Conservation (phyloP, 2,329 filamentous ascomycete genomes). For the Penicillium sp. region DNA sequence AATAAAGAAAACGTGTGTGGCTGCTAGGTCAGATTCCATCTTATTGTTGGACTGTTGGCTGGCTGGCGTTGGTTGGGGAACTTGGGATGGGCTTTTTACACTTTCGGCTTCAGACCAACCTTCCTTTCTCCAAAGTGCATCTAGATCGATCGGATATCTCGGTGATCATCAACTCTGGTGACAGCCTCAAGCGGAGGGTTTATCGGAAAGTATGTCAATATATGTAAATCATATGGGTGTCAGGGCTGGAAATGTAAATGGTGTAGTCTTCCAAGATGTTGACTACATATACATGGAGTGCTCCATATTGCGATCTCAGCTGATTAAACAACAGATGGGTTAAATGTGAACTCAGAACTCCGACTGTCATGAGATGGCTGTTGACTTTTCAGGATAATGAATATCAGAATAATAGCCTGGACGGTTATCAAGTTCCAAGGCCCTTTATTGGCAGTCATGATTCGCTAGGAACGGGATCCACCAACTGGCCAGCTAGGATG, state of each 20-base stretch:
- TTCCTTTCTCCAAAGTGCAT: neutral
- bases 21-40: neutral
- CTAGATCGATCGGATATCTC: constrained; percentile 20
- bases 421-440: neutral
- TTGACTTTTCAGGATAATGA: neutral
- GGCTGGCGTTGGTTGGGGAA: neutral
- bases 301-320: too few relatives aligned
- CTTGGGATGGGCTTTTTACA: neutral
- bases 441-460: neutral
- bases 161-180: constrained; percentile 17
- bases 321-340: too few relatives aligned
- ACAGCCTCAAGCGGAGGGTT: constrained; percentile 1
- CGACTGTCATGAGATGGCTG: neutral
- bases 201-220: constrained; percentile 18
- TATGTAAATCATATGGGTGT: too few relatives aligned
- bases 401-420: neutral
- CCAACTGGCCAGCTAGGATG: neutral
- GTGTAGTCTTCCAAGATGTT: neutral
- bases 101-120: neutral
- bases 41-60: neutral
- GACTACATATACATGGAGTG: neutral
- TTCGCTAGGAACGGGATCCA: neutral
- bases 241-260: neutral
- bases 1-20: neutral
- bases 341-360: neutral